Conservation (phyloP, 345 rosid genomes). For the Eucalyptus rudis region DNA sequence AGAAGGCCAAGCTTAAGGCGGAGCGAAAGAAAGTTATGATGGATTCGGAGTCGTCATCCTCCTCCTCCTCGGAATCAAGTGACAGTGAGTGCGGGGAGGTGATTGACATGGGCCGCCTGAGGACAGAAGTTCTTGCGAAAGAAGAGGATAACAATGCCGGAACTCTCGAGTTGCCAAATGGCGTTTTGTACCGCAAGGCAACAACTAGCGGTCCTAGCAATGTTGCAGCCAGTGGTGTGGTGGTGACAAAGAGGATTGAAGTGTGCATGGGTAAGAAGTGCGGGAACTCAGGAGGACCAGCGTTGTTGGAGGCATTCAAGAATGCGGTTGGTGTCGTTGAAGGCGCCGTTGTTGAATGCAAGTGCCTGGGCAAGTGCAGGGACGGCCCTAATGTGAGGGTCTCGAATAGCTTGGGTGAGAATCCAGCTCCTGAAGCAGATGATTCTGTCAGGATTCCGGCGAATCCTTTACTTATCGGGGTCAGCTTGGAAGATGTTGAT, state of each 20-base stretch:
- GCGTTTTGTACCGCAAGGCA: background rate
- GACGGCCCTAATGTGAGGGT: constrained; percentile 62
- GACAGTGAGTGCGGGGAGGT: constrained; percentile 39
- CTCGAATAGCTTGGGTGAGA: background rate
- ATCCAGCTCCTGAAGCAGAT: background rate
- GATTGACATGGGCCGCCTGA: constrained; percentile 31
- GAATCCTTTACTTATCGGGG: constrained; percentile 48
- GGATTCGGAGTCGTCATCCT: constrained; percentile 22
- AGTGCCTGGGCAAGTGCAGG: constrained; percentile 72
- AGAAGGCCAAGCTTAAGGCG: constrained; percentile 28
- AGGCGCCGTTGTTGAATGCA: constrained; percentile 50
- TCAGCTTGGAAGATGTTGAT: constrained; percentile 54
- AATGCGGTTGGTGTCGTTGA: constrained; percentile 20
- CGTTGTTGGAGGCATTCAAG: constrained; percentile 44
- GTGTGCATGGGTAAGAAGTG: constrained; percentile 80
- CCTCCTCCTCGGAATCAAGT: constrained; percentile 35
- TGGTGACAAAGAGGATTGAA: constrained; percentile 26
- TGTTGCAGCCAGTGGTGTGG: background rate
- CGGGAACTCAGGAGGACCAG: constrained; percentile 44
- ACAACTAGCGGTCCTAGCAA: background rate
- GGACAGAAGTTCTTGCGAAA: background rate
- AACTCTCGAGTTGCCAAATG: background rate
- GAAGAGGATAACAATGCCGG: background rate
- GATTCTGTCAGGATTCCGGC: constrained; percentile 16
- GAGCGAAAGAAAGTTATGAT: constrained; percentile 5